phyloP scores from a whole-genome alignment of 768 basidiomycete species.

The Tricholoma flavovirens region DNA sequence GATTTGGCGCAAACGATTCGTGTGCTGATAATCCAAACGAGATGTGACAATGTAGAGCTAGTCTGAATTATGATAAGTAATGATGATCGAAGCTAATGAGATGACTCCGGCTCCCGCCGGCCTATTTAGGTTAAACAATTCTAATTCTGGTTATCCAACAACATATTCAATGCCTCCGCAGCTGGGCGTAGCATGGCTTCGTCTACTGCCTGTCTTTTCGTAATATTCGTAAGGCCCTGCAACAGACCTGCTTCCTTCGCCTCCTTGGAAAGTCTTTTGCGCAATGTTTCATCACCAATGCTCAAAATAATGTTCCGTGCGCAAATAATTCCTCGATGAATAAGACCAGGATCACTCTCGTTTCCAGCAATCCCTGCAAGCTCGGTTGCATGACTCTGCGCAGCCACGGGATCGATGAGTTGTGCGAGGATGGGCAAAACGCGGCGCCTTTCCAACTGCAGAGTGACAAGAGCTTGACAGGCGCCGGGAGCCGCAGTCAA shows the following conservation, averaged over 20 bases:
- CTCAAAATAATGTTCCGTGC: conserved; percentile 55
- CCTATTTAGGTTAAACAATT: neutral
- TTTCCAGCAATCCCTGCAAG: conserved; percentile 29
- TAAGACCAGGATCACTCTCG: conserved; percentile 51
- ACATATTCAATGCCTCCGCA: conserved; percentile 43
- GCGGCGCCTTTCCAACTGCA: conserved; percentile 61
- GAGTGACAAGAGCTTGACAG: conserved; percentile 54
- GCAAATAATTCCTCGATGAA: conserved; percentile 78
- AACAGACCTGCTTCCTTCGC: conserved; percentile 50
- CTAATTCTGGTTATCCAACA: conserved; percentile 6
- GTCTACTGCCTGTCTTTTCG: conserved; percentile 34
- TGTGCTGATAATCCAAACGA: neutral
- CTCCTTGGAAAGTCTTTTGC: conserved; percentile 43
- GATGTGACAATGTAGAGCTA: neutral
- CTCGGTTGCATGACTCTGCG: conserved; percentile 25
- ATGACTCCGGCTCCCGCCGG: neutral
- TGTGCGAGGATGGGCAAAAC: conserved; percentile 62
- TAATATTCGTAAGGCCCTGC: conserved; percentile 42
- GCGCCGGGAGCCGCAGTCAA: conserved; percentile 58
- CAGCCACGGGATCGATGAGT: conserved; percentile 55
- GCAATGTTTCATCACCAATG: conserved; percentile 32
- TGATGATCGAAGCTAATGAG: neutral
- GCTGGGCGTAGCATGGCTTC: conserved; percentile 42
- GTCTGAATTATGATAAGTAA: no score
- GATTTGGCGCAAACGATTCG: neutral